Base-by-base conservation (phyloP, 495 filamentous ascomycete species). In the Amniculicola lignicola region DNA sequence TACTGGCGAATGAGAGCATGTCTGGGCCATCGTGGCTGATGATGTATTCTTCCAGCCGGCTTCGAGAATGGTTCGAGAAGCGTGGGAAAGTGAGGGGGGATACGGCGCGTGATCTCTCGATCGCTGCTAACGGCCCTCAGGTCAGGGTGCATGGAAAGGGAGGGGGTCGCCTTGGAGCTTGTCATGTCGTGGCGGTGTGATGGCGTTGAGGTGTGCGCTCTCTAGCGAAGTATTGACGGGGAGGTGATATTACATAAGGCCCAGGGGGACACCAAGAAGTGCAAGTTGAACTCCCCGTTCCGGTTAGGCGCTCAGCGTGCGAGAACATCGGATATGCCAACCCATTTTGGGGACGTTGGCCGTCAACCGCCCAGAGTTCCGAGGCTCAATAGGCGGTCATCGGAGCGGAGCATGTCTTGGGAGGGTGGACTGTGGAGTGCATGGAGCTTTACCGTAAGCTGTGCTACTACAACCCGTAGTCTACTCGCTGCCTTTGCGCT, bases 61-160 rank as follows among this genome's bases (percentile, higher is more conserved):
- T 55, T 55, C 41, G 27, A 55, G 52, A 55, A 55, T 16, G 29
- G 33, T 55, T 55, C 41, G 27, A 55, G 52, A 55, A 55, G 52
- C 28, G 10, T 50, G 29, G 46, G 16, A 38, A n/a, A 7, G 29
- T 33, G 29, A 7, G 7, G n/a, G 29, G 29, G 29, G 29, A 7
- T 7, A n/a, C 29, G 29, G 29, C 9, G 9, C 7, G 29, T 9
- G 29, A n/a, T 33, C 29, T 33, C 29, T 9, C n/a, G 29, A 33
- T n/a, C n/a, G 29, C 29, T 33, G 29, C 9, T n/a, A 33, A n/a
- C n/a, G n/a, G 29, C 29, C 9, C 29, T 33, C 9, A n/a, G 9
- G 29, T n/a, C n/a, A n/a, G n/a, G n/a, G n/a, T n/a, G n/a, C n/a
- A n/a, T n/a, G n/a, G n/a, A n/a, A n/a, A 7, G 29, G n/a, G 29